phyloP scores from a whole-genome alignment of 305 asterid genomes.

The Caryopteris hybrid region DNA sequence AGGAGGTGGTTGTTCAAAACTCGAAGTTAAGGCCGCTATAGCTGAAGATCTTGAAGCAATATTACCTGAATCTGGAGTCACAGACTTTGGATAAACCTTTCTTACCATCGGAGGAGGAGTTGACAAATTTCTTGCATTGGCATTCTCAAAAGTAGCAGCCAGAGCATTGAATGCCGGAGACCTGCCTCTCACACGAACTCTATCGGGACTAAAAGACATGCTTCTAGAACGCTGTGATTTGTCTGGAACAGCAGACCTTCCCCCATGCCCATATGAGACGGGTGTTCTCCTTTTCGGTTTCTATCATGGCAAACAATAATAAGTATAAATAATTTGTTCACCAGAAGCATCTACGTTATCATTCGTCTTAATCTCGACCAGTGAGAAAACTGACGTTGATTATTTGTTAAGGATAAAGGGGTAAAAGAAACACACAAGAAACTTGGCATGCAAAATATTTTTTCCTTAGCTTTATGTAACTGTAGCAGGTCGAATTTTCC shows the following conservation, averaged over 20 bases:
- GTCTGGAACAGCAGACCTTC: slow-evolving; percentile 83
- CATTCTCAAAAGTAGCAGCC: slow-evolving; percentile 83
- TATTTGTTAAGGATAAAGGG: too few species aligned
- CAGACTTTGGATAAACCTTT: slow-evolving; percentile 84
- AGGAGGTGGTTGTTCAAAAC: slow-evolving; percentile 50
- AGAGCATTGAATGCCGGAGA: slow-evolving; percentile 98
- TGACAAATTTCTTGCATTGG: slow-evolving; percentile 80
- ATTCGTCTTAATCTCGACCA: too few species aligned
- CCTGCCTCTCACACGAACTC: slow-evolving; percentile 97
- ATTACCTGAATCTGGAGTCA: slow-evolving; percentile 58
- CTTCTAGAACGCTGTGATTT: slow-evolving; percentile 92
- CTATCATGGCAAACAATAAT: slow-evolving; percentile 29
- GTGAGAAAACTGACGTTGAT: too few species aligned
- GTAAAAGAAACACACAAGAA: too few species aligned
- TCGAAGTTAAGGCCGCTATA: slow-evolving; percentile 55
- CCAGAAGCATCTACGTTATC: too few species aligned
- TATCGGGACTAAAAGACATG: slow-evolving; percentile 94
- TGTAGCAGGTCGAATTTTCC: too few species aligned
- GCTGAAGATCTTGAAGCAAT: slow-evolving; percentile 56
- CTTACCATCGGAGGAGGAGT: slow-evolving; percentile 94
- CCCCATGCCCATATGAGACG: slow-evolving; percentile 55
- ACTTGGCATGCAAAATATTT: too few species aligned
- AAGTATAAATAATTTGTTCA: too few species aligned
- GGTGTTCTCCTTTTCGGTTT: slow-evolving; percentile 87
- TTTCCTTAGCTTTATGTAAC: too few species aligned